Percentiles rank a stretch among this genome's conserved stretches.
Evolutionary conservation across 2,329 filamentous ascomycete genomes (phyloP).

Genomic region (Daldinia sp.): DNA sequence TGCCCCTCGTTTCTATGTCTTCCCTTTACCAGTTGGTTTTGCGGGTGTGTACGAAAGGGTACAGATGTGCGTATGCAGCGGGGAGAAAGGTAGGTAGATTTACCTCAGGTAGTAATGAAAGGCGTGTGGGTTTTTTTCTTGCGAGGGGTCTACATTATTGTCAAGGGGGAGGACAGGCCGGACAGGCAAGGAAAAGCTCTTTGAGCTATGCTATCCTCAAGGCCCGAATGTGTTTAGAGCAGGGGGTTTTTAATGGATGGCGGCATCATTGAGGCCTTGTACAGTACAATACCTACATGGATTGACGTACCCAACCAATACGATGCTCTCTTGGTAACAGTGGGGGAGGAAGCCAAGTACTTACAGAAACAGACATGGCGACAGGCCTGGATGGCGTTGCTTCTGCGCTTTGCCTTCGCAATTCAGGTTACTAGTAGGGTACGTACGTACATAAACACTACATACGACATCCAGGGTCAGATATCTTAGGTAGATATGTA

Average conservation of each 20-base stretch:
- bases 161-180: slow-evolving; percentile 30
- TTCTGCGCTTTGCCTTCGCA: slow-evolving; percentile 1
- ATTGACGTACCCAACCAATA: slow-evolving; percentile 40
- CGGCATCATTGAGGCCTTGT: slow-evolving; percentile 39
- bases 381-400: slow-evolving; percentile 26
- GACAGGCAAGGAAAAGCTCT: slow-evolving; percentile 28
- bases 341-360: slow-evolving; percentile 32
- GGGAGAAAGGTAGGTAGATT: slow-evolving; percentile 28
- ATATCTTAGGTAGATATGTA: not conserved
- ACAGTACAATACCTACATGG: slow-evolving; percentile 36
- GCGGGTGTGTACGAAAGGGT: slow-evolving; percentile 34
- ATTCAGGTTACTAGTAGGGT: slow-evolving; percentile 13
- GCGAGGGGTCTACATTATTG: slow-evolving; percentile 30
- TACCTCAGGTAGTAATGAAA: slow-evolving; percentile 36
- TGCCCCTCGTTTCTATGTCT: slow-evolving; percentile 38
- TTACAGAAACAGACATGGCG: slow-evolving; percentile 19
- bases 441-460: slow-evolving; percentile 19
- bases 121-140: slow-evolving; percentile 32
- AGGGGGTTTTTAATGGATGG: slow-evolving; percentile 40
- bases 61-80: slow-evolving; percentile 32
- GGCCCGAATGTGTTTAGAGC: slow-evolving; percentile 37
- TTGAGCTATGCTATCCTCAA: slow-evolving; percentile 34
- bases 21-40: slow-evolving; percentile 32
- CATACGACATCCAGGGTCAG: not conserved
- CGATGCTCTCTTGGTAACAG: slow-evolving; percentile 32